Evolutionary conservation across 2,329 filamentous ascomycete genomes (phyloP).

Genomic region (Verruconis gallopava): DNA sequence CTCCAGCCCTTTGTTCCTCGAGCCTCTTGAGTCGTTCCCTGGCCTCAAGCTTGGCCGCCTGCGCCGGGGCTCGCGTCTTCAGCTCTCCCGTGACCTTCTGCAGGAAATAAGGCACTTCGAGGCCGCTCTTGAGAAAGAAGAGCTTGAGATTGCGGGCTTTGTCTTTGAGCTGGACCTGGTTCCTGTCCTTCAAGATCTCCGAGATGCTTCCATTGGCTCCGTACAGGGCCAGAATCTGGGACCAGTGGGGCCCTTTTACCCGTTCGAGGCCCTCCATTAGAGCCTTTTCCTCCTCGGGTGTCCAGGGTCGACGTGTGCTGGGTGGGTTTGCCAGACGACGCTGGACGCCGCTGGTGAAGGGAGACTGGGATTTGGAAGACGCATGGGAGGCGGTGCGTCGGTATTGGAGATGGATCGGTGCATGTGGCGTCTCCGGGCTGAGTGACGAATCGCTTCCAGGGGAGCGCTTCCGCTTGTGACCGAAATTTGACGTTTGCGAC

Average conservation of each 20-base stretch:
- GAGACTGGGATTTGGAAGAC: constrained; percentile 14
- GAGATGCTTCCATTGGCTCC: constrained; percentile 67
- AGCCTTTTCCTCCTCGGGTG: constrained; percentile 77
- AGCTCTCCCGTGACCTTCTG: constrained; percentile 82
- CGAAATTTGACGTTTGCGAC: constrained; percentile 1
- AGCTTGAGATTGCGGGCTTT: constrained; percentile 83
- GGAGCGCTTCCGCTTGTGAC: constrained; percentile 5
- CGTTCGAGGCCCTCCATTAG: constrained; percentile 78
- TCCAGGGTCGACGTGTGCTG: constrained; percentile 65
- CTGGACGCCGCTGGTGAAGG: constrained; percentile 19
- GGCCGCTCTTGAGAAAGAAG: constrained; percentile 83
- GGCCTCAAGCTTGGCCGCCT: constrained; percentile 21
- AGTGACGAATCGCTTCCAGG: constrained; percentile 4
- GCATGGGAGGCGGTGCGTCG: not conserved
- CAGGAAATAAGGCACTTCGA: constrained; percentile 79
- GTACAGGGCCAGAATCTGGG: constrained; percentile 75
- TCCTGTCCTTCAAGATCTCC: constrained; percentile 74
- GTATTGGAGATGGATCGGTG: not conserved
- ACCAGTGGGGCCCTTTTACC: constrained; percentile 88
- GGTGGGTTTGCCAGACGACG: constrained; percentile 37
- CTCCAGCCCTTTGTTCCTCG: constrained; percentile 1
- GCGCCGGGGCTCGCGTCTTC: constrained; percentile 68
- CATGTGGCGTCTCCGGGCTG: not conserved
- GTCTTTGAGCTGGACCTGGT: constrained; percentile 85
- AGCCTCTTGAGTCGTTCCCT: constrained; percentile 7